Evolutionary conservation across 306 rosid species (phyloP).

Genomic region (Corylus heterophylla): DNA sequence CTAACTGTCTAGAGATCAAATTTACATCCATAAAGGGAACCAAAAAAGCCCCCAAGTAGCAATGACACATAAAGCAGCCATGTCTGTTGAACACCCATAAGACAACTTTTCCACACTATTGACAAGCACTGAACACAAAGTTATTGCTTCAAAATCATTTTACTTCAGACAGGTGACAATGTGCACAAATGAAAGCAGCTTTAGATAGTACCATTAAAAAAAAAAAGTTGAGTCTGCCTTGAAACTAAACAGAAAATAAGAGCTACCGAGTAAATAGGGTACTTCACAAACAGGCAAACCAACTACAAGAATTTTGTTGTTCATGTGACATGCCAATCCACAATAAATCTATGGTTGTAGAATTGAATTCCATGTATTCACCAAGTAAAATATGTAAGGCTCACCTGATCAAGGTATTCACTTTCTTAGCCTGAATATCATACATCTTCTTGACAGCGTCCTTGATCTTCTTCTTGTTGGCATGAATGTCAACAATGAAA

Average conservation of each 20-base stretch:
- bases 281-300: not conserved
- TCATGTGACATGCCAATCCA: too few relatives aligned
- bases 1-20: not conserved
- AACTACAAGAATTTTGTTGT: not conserved
- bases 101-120: not conserved
- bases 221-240: not conserved
- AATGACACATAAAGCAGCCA: not conserved
- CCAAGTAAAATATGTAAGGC: not conserved
- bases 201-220: not conserved
- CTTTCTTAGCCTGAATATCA: slow-evolving; percentile 86
- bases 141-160: not conserved
- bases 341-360: not conserved
- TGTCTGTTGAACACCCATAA: not conserved
- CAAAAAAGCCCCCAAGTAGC: not conserved
- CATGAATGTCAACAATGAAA: slow-evolving; percentile 80
- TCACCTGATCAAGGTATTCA: slow-evolving; percentile 85
- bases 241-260: not conserved
- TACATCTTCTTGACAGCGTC: slow-evolving; percentile 85
- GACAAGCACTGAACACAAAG: not conserved
- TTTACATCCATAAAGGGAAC: not conserved
- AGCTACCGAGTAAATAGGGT: not conserved
- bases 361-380: not conserved
- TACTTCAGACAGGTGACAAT: not conserved
- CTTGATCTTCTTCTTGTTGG: slow-evolving; percentile 90
- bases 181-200: not conserved